Conservation (phyloP, 2,329 filamentous ascomycete genomes). For the Penicillium sp. region DNA sequence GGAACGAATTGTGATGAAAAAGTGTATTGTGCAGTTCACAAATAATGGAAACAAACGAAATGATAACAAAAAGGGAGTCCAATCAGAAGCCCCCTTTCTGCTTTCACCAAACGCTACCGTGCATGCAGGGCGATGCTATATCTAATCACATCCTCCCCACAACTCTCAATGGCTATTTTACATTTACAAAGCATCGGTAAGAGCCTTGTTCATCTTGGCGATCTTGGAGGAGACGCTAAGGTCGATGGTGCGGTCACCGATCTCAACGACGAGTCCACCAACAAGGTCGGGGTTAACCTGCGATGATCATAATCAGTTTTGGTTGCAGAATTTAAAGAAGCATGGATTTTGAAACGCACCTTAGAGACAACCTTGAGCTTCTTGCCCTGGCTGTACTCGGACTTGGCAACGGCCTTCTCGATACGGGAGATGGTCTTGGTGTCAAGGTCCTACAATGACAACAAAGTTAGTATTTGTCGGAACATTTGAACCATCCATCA, state of each 20-base stretch:
- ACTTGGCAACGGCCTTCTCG: constrained; percentile 86
- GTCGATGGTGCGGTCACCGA: constrained; percentile 97
- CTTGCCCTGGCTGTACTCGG: constrained; percentile 85
- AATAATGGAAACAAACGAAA: constrained; percentile 27
- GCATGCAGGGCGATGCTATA: constrained; percentile 28
- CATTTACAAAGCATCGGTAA: constrained; percentile 92
- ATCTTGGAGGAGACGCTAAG: constrained; percentile 93
- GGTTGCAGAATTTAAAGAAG: not conserved
- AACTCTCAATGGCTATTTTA: constrained; percentile 25
- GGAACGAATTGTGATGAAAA: constrained; percentile 1
- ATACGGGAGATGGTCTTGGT: constrained; percentile 81
- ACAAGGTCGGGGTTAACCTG: constrained; percentile 93
- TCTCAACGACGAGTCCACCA: constrained; percentile 91
- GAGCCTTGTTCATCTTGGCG: constrained; percentile 98
- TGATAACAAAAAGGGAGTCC: constrained; percentile 9
- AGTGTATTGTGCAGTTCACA: constrained; percentile 29
- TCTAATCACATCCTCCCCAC: constrained; percentile 23
- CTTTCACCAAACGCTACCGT: constrained; percentile 27
- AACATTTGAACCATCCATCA: not conserved
- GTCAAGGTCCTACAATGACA: constrained; percentile 69
- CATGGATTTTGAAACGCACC: constrained; percentile 51
- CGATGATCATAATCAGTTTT: not conserved
- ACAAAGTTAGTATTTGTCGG: not conserved
- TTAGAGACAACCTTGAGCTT: constrained; percentile 97
- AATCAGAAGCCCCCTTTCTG: constrained; percentile 7